These are phyloP conservation scores for Alternaria sp. DNA, from an alignment of 2,329 filamentous ascomycete species.

Conservation along the genomic window DNA sequence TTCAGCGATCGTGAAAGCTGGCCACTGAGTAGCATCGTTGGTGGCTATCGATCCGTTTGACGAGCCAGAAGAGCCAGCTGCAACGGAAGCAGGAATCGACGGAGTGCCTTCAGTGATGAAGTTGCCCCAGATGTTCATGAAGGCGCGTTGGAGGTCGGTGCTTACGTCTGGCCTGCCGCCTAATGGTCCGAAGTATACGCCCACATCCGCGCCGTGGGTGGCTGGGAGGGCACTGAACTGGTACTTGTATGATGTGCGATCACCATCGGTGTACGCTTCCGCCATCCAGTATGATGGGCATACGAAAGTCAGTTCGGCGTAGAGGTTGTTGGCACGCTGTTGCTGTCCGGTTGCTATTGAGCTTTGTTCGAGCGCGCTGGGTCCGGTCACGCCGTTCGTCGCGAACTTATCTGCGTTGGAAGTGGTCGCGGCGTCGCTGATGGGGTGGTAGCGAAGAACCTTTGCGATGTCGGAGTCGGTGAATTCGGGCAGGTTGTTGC, in stretches of 20 bases:
- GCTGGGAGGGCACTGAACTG: conserved; percentile 30
- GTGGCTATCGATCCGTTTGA: background rate
- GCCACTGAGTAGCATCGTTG: conserved; percentile 3
- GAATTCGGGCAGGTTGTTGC: conserved; percentile 50
- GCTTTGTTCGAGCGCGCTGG: conserved; percentile 60
- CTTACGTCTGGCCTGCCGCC: background rate
- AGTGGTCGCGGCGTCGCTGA: conserved; percentile 29
- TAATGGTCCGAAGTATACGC: conserved; percentile 23
- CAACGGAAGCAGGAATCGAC: background rate
- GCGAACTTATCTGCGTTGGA: conserved; percentile 32
- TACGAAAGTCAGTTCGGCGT: conserved; percentile 62
- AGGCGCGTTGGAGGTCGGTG: background rate
- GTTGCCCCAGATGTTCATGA: conserved; percentile 14
- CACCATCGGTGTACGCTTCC: conserved; percentile 49
- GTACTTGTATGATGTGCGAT: conserved; percentile 21
- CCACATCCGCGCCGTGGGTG: conserved; percentile 22
- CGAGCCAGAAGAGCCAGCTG: background rate
- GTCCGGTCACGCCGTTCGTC: conserved; percentile 41
- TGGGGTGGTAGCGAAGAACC: conserved; percentile 43
- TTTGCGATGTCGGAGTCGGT: conserved; percentile 44
- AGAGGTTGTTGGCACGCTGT: conserved; percentile 60
- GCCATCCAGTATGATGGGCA: conserved; percentile 65
- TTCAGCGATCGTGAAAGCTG: background rate
- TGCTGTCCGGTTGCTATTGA: conserved; percentile 60
- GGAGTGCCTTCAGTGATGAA: conserved; percentile 9